Base-by-base conservation (phyloP, 495 filamentous ascomycete genomes). In the Penicillium coprophilum region DNA sequence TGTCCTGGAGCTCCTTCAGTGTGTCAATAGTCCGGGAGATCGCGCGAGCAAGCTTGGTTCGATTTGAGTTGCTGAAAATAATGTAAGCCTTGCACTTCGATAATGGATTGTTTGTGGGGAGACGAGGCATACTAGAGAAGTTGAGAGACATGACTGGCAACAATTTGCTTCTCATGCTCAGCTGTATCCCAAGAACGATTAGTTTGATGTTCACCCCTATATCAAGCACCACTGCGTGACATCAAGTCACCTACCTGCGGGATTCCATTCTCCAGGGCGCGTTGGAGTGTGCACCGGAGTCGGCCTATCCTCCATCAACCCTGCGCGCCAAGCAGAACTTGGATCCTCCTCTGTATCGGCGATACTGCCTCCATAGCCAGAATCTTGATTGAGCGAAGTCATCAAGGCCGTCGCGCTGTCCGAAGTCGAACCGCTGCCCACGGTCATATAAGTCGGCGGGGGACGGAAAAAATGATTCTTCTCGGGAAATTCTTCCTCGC, bases 331-430 rank as follows among this genome's bases (percentile, higher is more conserved):
- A 45, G 61, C 59, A 19, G 60, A 62, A 31, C 63, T 69, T 30
- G 61, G 71, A 55, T 82, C 79, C 46, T 71, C 77, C 38, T 75
- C 81, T 44, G 76, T 57, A 34, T 77, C 81, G 24, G 72, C 67
- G 30, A 86, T 70, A 63, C 90, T 96, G 13, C 88, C 88, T 45
- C 90, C 92, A 66, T 97, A 97, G 13, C 94, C 94, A 19, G 92
- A 96, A 64, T 97, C 94, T 46, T 86, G 76, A 53, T 96, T 89
- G 30, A 96, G 67, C 41, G 85, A 76, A 68, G 83, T 70, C 77
- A 87, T 78, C 76, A 95, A 64, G 73, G 83, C 77, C 57, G 85
- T 73, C 6, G 86, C 85, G 63, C 84, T 87, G 55, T 91, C 83
- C 48, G 92, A 91, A 32, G 88, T 86, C 40, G 87, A 86, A 27